Conservation (phyloP, 352 stramenopile genomes). For the Phytopythium boreale region DNA sequence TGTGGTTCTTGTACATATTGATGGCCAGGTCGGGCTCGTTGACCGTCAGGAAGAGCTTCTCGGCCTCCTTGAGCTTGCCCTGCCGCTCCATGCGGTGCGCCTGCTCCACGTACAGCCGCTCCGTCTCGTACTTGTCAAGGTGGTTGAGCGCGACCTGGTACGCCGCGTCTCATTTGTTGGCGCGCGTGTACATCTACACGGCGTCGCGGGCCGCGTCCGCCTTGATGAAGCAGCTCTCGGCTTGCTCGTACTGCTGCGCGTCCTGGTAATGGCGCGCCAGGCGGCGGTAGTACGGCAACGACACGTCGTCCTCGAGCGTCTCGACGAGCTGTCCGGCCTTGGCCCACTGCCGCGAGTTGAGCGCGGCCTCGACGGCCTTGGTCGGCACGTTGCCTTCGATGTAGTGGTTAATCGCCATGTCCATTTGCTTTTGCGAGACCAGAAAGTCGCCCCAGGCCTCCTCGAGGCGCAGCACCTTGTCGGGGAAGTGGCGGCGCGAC, state of each 20-base stretch:
- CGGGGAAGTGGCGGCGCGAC: slow-evolving; percentile 87
- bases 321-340: slow-evolving; percentile 92
- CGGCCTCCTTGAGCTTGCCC: slow-evolving; percentile 91
- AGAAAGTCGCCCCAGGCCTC: slow-evolving; percentile 94
- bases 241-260: slow-evolving; percentile 76
- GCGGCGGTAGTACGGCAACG: slow-evolving; percentile 88
- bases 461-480: slow-evolving; percentile 89
- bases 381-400: slow-evolving; percentile 92
- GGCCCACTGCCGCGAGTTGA: slow-evolving; percentile 92
- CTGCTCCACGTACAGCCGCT: slow-evolving; percentile 91
- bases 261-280: slow-evolving; percentile 91
- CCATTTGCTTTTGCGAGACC: slow-evolving; percentile 91
- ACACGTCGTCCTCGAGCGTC: slow-evolving; percentile 86
- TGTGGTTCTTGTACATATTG: slow-evolving; percentile 97
- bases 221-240: slow-evolving; percentile 93
- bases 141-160: slow-evolving; percentile 92
- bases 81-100: slow-evolving; percentile 89
- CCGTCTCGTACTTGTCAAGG: slow-evolving; percentile 91
- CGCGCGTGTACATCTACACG: slow-evolving; percentile 94
- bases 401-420: slow-evolving; percentile 97
- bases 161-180: slow-evolving; percentile 91
- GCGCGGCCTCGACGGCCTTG: slow-evolving; percentile 91
- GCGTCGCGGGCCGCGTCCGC: slow-evolving; percentile 85
- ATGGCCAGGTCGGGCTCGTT: slow-evolving; percentile 93
- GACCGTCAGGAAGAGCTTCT: slow-evolving; percentile 92